These are phyloP conservation scores for Dillenia turbinata DNA, from an alignment of 164 flowering plant species.

Conservation along the genomic window DNA sequence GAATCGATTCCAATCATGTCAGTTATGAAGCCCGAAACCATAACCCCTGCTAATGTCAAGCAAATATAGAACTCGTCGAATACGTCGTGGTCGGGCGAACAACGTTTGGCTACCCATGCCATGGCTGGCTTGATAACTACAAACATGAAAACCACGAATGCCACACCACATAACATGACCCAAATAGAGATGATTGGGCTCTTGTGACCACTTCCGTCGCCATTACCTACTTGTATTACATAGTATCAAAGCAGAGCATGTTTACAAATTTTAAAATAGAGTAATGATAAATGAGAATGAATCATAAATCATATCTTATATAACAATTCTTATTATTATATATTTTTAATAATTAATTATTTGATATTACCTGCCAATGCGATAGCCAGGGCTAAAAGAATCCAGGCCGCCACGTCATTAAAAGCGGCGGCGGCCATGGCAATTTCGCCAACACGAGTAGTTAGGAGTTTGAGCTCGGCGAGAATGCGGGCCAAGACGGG, in stretches of 20 bases:
- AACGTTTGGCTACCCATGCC: conserved; percentile 33
- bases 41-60: conserved; percentile 26
- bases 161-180: conserved; percentile 43
- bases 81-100: conserved; percentile 28
- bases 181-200: conserved; percentile 40
- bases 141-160: conserved; percentile 44
- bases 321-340: too few relatives aligned
- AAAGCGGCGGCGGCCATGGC: conserved; percentile 72
- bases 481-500: conserved; percentile 65
- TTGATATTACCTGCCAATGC: conserved; percentile 38
- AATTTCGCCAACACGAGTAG: conserved; percentile 43
- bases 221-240: conserved; percentile 3
- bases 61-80: conserved; percentile 45
- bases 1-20: conserved; percentile 35
- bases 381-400: conserved; percentile 50
- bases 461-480: conserved; percentile 61
- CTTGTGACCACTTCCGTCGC: conserved; percentile 19
- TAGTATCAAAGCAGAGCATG: too few relatives aligned
- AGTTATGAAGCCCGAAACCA: conserved; percentile 30
- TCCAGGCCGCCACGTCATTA: conserved; percentile 68
- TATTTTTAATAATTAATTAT: too few relatives aligned
- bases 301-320: too few relatives aligned
- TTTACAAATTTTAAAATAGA: too few relatives aligned
- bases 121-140: conserved; percentile 33
- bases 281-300: too few relatives aligned